Evolutionary conservation across 345 rosid species (phyloP), one percentile per base, ranked within the genome.

Genomic region (Firmiana major): DNA sequence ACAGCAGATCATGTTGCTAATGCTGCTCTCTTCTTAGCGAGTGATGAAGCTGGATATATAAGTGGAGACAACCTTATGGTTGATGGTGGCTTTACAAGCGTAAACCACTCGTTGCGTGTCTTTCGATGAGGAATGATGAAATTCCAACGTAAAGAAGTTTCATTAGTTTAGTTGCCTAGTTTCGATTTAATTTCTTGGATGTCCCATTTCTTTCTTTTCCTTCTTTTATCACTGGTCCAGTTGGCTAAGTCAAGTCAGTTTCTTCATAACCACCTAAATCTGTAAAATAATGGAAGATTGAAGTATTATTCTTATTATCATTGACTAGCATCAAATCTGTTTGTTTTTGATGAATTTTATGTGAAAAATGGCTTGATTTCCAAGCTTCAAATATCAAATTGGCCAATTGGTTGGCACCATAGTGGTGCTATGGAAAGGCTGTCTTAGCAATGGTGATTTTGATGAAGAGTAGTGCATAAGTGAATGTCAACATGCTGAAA

Each of bases 31-130:
- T 95, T 93, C 85, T 49, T 91, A 43, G 96, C 94, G 0, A 92
- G 94, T 24, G 93, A 95, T 28, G 99, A 95, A 45, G 88, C 98
- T 1, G 87, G 90, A 81, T 95, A 92, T 22, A 76, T 93, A 34
- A 95, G 99, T 16, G 99, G 99, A 7, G 89, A 78, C 13, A 93
- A 95, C 82, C 86, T 95, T 69, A 84, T 91, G 95, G 86, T 95
- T 12, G 99, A 95, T 82, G 99, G 99, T 62, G 98, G 99, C 9
- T 91, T 95, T 83, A 85, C 92, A 19, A 42, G 80, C 73, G 75
- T 87, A 22, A 94, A 91, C 77, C 97, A 94, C 80, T 66, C 88
- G 0, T 75, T 94, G 19, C 79, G 77, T 13, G 94, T 87, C 71
- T 94, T 92, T 79, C 80, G 94, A 81, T 92, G 88, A 92, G 21